Base-by-base conservation (phyloP, 305 asterid genomes). In the Plantago lanceolata region DNA sequence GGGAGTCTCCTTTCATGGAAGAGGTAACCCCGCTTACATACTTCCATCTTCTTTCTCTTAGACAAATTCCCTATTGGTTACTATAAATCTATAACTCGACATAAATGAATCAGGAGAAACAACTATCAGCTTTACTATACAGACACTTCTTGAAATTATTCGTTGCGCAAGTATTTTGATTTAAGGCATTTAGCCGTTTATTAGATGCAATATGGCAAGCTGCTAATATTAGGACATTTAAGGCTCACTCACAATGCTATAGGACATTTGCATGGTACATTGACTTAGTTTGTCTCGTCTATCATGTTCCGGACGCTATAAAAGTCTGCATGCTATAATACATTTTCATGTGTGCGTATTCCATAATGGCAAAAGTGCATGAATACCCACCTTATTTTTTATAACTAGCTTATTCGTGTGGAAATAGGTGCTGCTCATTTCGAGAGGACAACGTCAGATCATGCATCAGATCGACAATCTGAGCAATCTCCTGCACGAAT, bases 401-500 rank as follows among this genome's bases (percentile, higher is more conserved):
- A 0, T 8, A 16, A 8, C 33, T 16, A 20, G 44, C 57, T 49
- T 26, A 63, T 6, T 51, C 16, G 35, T 63, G 50, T 64, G 56
- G 59, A n/a, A 61, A 63, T 75, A 89, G 97, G 83, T 85, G 8
- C 63, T 83, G 31, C 78, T 80, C 31, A 75, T 89, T 63, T 73
- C 83, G 20, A 87, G 79, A 21, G 94, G 83, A 40, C 95, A 89
- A 52, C 89, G 92, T 20, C 95, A 87, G 73, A 73, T 85, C 52
- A 76, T 89, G 84, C 94, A 82, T 75, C 97, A 89, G 64, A 76
- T 87, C 12, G 95, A 89, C 78, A 87, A 81, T 61, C 84, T 89
- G 33, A 82, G 84, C 79, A 84, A 65, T 64, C 66, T 83, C 55
- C 75, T 87, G 52, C 88, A 76, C 7, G 95, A 87, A 29, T 64